A percentile compares a stretch with the other conserved stretches of the same genome.
These are phyloP conservation scores for Alternaria sp. DNA, from an alignment of 2,329 filamentous ascomycete species.

Conservation along the genomic window DNA sequence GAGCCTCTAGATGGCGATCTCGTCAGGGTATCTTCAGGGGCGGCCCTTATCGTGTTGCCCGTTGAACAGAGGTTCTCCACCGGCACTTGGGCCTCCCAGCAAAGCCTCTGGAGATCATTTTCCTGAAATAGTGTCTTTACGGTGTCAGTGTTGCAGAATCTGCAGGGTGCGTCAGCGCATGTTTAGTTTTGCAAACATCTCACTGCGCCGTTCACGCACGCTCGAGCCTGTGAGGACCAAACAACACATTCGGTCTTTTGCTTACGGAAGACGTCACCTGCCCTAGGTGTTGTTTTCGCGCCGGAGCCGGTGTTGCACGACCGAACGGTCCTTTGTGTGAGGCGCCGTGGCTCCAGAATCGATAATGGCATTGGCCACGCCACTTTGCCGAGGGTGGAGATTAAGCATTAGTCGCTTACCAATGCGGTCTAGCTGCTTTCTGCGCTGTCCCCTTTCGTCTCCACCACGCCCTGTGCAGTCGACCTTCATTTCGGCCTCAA, in stretches of 20 bases:
- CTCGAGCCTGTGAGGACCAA: slow-evolving; percentile 4
- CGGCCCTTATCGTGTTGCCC: slow-evolving; percentile 15
- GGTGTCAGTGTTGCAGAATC: slow-evolving; percentile 28
- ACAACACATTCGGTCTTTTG: slow-evolving; percentile 1
- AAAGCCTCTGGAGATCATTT: slow-evolving; percentile 18
- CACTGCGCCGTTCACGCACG: slow-evolving; percentile 12
- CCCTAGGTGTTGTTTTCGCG: neutral
- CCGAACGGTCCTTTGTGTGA: slow-evolving; percentile 9
- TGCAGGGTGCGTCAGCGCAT: slow-evolving; percentile 20
- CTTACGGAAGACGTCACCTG: neutral
- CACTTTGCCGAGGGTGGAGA: slow-evolving; percentile 22
- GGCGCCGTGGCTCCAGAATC: slow-evolving; percentile 16
- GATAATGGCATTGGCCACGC: slow-evolving; percentile 18
- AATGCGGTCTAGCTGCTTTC: slow-evolving; percentile 13
- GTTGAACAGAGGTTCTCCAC: slow-evolving; percentile 17
- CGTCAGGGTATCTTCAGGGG: slow-evolving; percentile 22
- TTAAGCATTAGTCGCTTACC: slow-evolving; percentile 18
- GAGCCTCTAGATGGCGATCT: slow-evolving; percentile 7
- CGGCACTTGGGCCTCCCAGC: slow-evolving; percentile 11
- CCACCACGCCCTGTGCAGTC: slow-evolving; percentile 12
- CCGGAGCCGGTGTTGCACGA: slow-evolving; percentile 11
- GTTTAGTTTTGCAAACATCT: slow-evolving; percentile 16
- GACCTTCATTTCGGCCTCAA: slow-evolving; percentile 32
- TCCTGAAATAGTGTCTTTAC: slow-evolving; percentile 13
- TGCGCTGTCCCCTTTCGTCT: slow-evolving; percentile 10